Evolutionary conservation across 2,329 filamentous ascomycete genomes (phyloP).

Genomic region (Fusarium secorum): DNA sequence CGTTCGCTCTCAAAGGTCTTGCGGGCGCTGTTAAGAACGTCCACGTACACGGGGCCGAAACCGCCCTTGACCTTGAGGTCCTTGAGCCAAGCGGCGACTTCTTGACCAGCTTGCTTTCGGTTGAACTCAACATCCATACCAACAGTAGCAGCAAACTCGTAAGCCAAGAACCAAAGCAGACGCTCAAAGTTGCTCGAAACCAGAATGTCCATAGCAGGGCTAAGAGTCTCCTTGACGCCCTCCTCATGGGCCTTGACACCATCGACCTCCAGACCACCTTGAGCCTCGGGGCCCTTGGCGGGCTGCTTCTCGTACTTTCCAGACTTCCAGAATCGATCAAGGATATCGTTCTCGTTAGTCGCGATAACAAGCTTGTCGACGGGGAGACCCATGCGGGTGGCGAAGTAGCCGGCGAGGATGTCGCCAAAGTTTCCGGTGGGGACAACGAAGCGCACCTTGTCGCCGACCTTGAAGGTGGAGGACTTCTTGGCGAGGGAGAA

Average conservation of each 20-base stretch:
- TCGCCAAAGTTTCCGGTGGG: conserved; percentile 96
- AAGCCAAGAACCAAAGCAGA: conserved; percentile 90
- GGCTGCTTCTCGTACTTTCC: conserved; percentile 89
- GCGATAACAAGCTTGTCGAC: conserved; percentile 88
- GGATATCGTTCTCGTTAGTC: conserved; percentile 97
- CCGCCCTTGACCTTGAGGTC: conserved; percentile 82
- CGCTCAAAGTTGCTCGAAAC: conserved; percentile 97
- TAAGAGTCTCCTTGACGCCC: conserved; percentile 89
- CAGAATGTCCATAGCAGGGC: conserved; percentile 97
- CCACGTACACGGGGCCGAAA: conserved; percentile 77
- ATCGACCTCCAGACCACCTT: conserved; percentile 70
- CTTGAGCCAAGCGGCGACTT: conserved; percentile 79
- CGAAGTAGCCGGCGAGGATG: conserved; percentile 92
- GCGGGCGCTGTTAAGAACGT: conserved; percentile 75
- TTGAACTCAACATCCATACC: conserved; percentile 72
- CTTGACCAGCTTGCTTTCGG: conserved; percentile 75
- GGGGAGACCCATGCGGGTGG: conserved; percentile 87
- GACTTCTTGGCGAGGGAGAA: conserved; percentile 76
- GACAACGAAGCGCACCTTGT: conserved; percentile 83
- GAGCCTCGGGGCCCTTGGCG: conserved; percentile 63
- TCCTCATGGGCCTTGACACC: conserved; percentile 70
- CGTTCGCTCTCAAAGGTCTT: conserved; percentile 83
- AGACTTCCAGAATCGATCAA: conserved; percentile 93
- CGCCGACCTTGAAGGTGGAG: conserved; percentile 66
- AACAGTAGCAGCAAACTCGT: conserved; percentile 68